Percentiles rank a stretch among this genome's conserved stretches.
These are phyloP conservation scores for Arabidopsis suecica DNA, from an alignment of 345 rosid species.

Conservation along the genomic window DNA sequence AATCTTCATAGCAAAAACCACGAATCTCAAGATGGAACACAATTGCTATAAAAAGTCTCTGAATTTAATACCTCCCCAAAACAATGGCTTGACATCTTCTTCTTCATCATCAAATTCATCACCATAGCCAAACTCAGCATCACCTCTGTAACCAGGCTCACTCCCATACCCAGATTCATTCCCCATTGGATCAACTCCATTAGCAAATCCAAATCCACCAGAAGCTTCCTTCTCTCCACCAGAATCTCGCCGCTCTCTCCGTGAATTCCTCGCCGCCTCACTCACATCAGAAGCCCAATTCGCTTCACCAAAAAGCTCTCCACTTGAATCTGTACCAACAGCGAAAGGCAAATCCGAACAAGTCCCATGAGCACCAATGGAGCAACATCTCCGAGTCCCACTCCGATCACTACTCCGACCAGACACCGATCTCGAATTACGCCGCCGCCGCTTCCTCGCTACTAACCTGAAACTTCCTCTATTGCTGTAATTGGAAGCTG, in stretches of 20 bases:
- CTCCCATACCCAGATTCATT: constrained; percentile 95
- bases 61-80: constrained; percentile 81
- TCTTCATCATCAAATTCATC: constrained; percentile 97
- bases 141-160: constrained; percentile 97
- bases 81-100: constrained; percentile 73
- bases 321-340: constrained; percentile 93
- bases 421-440: constrained; percentile 87
- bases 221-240: constrained; percentile 65
- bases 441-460: constrained; percentile 75
- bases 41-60: not conserved
- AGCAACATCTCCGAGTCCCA: constrained; percentile 85
- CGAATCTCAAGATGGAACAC: not conserved
- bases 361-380: constrained; percentile 83
- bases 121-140: constrained; percentile 93
- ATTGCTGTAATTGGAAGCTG: constrained; percentile 43
- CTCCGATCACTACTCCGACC: constrained; percentile 96
- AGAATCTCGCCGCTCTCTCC: constrained; percentile 66
- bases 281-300: constrained; percentile 94
- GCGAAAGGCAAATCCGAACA: constrained; percentile 93
- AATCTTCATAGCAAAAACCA: not conserved
- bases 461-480: constrained; percentile 54
- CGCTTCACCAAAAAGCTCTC: constrained; percentile 81
- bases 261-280: constrained; percentile 73
- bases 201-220: constrained; percentile 47
- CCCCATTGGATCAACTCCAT: constrained; percentile 67